Base-by-base conservation (phyloP, 345 rosid genomes). In the Limnanthes douglasii region DNA sequence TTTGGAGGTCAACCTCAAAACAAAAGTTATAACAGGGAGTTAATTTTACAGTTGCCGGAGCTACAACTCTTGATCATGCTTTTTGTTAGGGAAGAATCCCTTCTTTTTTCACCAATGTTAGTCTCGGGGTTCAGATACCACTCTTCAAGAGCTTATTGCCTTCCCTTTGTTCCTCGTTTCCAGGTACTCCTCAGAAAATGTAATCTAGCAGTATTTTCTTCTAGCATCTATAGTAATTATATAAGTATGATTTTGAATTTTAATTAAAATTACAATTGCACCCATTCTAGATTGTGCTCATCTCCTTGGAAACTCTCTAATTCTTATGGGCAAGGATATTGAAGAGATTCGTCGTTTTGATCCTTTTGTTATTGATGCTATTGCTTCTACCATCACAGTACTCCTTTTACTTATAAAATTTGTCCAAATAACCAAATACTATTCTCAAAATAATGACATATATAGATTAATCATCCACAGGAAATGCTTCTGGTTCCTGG, bases 21-120 rank as follows among this genome's bases (percentile, higher is more conserved):
- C 6, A 53, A 41, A n/a, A 57, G 48, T 61, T 72, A 11, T 14
- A 43, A 0, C 20, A 45, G 8, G 82, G 82, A 25, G 68, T 55
- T 15, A 73, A 73, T 41, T 63, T 73, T 11, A 76, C 77, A 0
- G 70, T 69, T 16, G 63, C 43, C 10, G 73, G 70, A 21, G 82
- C 76, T 25, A 60, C 64, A 0, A 71, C 77, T 1, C 40, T 73
- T 43, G 68, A 62, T 27, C 17, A 16, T 11, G 12, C 33, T 1
- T 53, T 62, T 31, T 40, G 60, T 12, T 18, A 41, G 21, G 54
- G 41, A 52, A 68, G 69, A 31, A 39, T 73, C 32, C 15, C 12
- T 17, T 24, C 33, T 25, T 6, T 21, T 11, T 21, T 4, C 23
- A 48, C 70, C 10, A 60, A 62, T 11, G 18, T 27, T 22, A 59